Evolutionary conservation across 768 basidiomycete species (phyloP), one percentile per base, ranked within the genome.

Genomic region (Trametes villosa): DNA sequence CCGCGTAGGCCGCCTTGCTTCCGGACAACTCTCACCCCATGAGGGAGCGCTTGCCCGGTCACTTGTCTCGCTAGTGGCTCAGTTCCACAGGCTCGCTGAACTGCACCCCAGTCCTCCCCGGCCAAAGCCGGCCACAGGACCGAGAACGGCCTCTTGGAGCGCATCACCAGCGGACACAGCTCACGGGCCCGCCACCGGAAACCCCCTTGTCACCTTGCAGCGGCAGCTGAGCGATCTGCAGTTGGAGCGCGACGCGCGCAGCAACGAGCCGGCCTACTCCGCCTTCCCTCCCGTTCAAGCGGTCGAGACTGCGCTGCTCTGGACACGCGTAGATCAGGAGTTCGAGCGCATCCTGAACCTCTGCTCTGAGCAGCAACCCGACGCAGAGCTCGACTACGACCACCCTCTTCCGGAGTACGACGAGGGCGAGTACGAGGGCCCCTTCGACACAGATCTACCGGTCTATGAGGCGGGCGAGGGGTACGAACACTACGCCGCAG

Each of bases 301-400:
- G 11, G 83, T 89, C 2, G 86, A 89, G 68, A 75, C 80, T 1
- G 81, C 88, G 0, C 77, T 92, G 13, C 75, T 95, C 0, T 95
- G 92, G 92, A 76, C 83, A 3, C 79, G 82, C 33, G 86, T 94
- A 30, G 91, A 92, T 65, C 79, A 84, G 51, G 83, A 92, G 49
- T 80, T 94, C 2, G 92, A 92, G 65, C 76, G 74, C 17, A 83
- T 94, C 17, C 78, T 87, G 0, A 72, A 81, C 3, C 78, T 93
- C 69, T 91, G 89, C 71, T 85, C 80, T 63, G 82, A 85, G 57
- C 85, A 86, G 29, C 42, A 51, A 0, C 26, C 53, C 4, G 45
- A 42, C 20, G 40, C 22, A n/a, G 48, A 59, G 33, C 22, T 57
- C 1, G 55, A 49, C n/a, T 51, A 41, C 0, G 65, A 65, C n/a